phyloP scores from a whole-genome alignment of 2,329 filamentous ascomycete species.

The Aspergillus tanneri region DNA sequence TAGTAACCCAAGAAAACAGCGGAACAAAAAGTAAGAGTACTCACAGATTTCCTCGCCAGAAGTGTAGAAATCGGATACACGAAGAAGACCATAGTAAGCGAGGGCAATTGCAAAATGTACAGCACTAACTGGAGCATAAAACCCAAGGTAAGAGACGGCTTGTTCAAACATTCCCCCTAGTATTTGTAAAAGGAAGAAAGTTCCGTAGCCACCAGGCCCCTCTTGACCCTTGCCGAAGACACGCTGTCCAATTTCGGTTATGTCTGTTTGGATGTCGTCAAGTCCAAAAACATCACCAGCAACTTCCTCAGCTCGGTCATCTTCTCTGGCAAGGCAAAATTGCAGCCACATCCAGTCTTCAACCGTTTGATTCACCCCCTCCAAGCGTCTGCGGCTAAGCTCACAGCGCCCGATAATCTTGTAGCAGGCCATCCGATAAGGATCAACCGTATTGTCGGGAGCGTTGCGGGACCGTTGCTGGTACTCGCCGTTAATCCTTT shows the following conservation, averaged over 20 bases:
- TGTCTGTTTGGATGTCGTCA: slow-evolving; percentile 71
- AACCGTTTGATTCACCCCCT: slow-evolving; percentile 58
- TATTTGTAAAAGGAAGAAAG: slow-evolving; percentile 90
- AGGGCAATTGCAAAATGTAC: slow-evolving; percentile 92
- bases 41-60: slow-evolving; percentile 67
- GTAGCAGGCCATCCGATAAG: slow-evolving; percentile 95
- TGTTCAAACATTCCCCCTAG: slow-evolving; percentile 92
- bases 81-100: slow-evolving; percentile 83
- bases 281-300: slow-evolving; percentile 63
- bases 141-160: slow-evolving; percentile 85
- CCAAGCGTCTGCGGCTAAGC: slow-evolving; percentile 56
- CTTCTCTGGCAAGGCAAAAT: slow-evolving; percentile 62
- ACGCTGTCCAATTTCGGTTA: slow-evolving; percentile 83
- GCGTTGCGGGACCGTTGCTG: slow-evolving; percentile 80
- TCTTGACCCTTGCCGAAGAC: slow-evolving; percentile 85
- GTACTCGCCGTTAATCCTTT: slow-evolving; percentile 87
- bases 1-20: slow-evolving; percentile 15
- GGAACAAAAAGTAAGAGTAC: slow-evolving; percentile 24
- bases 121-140: slow-evolving; percentile 86
- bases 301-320: slow-evolving; percentile 60
- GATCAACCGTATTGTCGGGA: slow-evolving; percentile 83
- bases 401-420: slow-evolving; percentile 87
- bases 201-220: slow-evolving; percentile 75
- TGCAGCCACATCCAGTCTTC: slow-evolving; percentile 69
- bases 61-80: slow-evolving; percentile 76